Percentiles rank a stretch among this genome's conserved stretches.
phyloP scores from a whole-genome alignment of 495 filamentous ascomycete species.

The Xylaria flabelliformis region DNA sequence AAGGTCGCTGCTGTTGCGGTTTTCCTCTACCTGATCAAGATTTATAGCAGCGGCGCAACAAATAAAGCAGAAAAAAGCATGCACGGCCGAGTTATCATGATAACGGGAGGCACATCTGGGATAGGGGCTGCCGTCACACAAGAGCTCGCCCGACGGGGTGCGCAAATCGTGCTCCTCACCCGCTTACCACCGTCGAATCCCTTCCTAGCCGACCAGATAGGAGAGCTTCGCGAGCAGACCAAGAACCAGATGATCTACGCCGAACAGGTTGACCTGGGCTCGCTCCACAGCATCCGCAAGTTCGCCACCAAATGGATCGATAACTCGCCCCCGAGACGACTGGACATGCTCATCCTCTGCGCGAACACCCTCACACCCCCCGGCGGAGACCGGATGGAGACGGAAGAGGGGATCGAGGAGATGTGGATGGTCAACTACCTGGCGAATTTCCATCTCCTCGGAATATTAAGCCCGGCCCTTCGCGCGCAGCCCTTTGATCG shows the following conservation, averaged over 20 bases:
- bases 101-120: constrained; percentile 94
- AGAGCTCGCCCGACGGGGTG: constrained; percentile 80
- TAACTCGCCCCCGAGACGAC: constrained; percentile 86
- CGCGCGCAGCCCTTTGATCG: constrained; percentile 90
- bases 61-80: constrained; percentile 83
- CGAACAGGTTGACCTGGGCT: constrained; percentile 89
- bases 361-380: constrained; percentile 75
- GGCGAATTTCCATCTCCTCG: constrained; percentile 91
- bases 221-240: constrained; percentile 81
- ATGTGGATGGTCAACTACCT: constrained; percentile 96
- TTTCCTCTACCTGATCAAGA: constrained; percentile 72
- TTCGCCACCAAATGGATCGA: constrained; percentile 99
- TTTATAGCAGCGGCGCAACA: constrained; percentile 75
- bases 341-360: constrained; percentile 92
- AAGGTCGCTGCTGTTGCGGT: constrained; percentile 64
- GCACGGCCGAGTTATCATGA: constrained; percentile 90
- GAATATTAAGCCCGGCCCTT: constrained; percentile 86
- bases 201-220: constrained; percentile 90
- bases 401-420: constrained; percentile 80
- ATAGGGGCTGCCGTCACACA: constrained; percentile 80
- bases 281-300: constrained; percentile 82
- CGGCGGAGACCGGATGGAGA: constrained; percentile 58
- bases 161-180: constrained; percentile 89
- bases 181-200: constrained; percentile 79
- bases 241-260: constrained; percentile 91